These are phyloP conservation scores for Psilocybe azurescens DNA, from an alignment of 768 basidiomycete genomes.

Conservation along the genomic window DNA sequence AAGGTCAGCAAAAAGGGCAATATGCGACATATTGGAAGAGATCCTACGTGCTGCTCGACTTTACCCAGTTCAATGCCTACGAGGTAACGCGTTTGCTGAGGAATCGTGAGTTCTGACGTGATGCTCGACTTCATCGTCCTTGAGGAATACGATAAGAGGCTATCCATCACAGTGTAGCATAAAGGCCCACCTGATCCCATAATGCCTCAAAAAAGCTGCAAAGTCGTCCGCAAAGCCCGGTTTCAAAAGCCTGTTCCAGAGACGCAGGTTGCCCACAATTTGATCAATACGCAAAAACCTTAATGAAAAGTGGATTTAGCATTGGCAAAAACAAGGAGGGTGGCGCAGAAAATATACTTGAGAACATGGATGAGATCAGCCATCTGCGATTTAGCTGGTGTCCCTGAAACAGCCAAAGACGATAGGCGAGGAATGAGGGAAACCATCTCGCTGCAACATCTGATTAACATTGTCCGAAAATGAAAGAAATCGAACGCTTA, in stretches of 20 bases:
- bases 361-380: constrained; percentile 80
- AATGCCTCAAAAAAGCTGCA: constrained; percentile 63
- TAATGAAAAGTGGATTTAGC: background rate
- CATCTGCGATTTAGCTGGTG: constrained; percentile 79
- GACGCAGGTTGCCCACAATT: constrained; percentile 50
- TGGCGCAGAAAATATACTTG: constrained; percentile 47
- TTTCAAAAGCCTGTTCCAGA: constrained; percentile 71
- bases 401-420: constrained; percentile 91
- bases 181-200: constrained; percentile 66
- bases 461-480: background rate
- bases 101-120: constrained; percentile 81
- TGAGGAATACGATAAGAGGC: background rate
- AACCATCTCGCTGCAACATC: constrained; percentile 77
- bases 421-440: constrained; percentile 83
- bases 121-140: constrained; percentile 81
- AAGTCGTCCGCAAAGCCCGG: constrained; percentile 68
- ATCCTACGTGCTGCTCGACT: too few relatives aligned
- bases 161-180: background rate
- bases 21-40: too few relatives aligned
- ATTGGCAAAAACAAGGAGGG: background rate
- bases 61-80: too few relatives aligned
- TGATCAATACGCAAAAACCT: constrained; percentile 80
- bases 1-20: too few relatives aligned
- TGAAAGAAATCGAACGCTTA: constrained; percentile 45
- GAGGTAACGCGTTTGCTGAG: too few relatives aligned